phyloP scores from a whole-genome alignment of 2,329 filamentous ascomycete genomes.

The Fusarium cyanostomum region DNA sequence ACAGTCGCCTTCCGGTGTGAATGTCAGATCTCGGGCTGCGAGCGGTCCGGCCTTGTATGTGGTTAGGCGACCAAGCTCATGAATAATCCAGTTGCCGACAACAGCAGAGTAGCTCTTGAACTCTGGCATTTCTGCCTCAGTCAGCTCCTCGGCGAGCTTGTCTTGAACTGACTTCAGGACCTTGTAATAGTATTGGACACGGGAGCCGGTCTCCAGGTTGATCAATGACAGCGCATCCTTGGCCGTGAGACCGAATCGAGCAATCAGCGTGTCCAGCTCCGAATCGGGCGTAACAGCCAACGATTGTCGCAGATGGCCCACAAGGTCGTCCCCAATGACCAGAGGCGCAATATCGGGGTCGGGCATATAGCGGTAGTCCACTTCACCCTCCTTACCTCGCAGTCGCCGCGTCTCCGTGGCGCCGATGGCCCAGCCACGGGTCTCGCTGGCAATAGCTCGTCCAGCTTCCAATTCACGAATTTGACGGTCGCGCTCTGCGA shows the following conservation, averaged over 20 bases:
- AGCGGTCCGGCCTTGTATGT: slow-evolving; percentile 56
- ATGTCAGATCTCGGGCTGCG: slow-evolving; percentile 47
- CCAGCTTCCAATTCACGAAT: slow-evolving; percentile 82
- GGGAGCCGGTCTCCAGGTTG: slow-evolving; percentile 78
- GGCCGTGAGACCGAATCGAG: slow-evolving; percentile 72
- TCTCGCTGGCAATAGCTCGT: slow-evolving; percentile 82
- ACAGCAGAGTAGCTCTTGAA: slow-evolving; percentile 55
- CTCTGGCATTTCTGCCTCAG: slow-evolving; percentile 32
- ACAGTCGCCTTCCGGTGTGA: slow-evolving; percentile 59
- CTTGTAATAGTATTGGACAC: slow-evolving; percentile 83
- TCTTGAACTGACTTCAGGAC: slow-evolving; percentile 63
- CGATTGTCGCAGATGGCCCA: slow-evolving; percentile 68
- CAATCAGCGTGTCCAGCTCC: slow-evolving; percentile 69
- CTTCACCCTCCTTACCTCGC: slow-evolving; percentile 93
- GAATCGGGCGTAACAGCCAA: slow-evolving; percentile 79
- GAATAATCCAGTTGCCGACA: slow-evolving; percentile 74
- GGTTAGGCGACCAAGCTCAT: slow-evolving; percentile 77
- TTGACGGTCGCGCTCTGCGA: slow-evolving; percentile 89
- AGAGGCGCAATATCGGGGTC: slow-evolving; percentile 90
- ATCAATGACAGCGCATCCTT: slow-evolving; percentile 88
- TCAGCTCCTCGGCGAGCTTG: slow-evolving; percentile 38
- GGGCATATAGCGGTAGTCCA: slow-evolving; percentile 98
- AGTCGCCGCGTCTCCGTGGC: slow-evolving; percentile 82
- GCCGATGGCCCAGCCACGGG: slow-evolving; percentile 90
- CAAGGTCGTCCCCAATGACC: slow-evolving; percentile 74